A percentile compares a stretch with the other conserved stretches of the same genome.
These are phyloP conservation scores for Chlorella vulgaris DNA, from an alignment of 139 green algal genomes.

Conservation along the genomic window DNA sequence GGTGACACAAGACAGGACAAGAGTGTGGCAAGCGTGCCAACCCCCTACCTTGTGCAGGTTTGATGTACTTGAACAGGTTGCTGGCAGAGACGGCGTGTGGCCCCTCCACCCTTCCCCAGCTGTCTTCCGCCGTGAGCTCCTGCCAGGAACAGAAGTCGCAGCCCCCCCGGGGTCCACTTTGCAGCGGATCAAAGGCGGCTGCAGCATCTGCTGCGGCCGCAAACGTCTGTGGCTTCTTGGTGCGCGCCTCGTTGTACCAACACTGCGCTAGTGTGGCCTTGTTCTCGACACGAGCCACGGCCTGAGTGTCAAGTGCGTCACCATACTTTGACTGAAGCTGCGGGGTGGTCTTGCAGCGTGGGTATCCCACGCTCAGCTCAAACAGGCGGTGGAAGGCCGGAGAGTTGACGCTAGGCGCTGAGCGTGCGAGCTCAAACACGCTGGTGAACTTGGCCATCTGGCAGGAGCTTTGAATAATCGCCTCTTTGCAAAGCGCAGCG, in stretches of 20 bases:
- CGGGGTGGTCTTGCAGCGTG: conserved; percentile 24
- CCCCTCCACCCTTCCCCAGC: conserved; percentile 64
- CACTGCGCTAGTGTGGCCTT: conserved; percentile 32
- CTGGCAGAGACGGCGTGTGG: conserved; percentile 67
- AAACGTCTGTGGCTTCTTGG: conserved; percentile 59
- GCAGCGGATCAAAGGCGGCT: conserved; percentile 50
- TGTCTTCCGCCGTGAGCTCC: conserved; percentile 64
- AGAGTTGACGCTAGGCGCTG: neutral
- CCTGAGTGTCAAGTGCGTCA: conserved; percentile 70
- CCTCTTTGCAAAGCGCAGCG: too few species aligned
- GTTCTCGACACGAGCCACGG: conserved; percentile 71
- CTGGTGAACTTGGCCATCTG: neutral
- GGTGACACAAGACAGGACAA: neutral
- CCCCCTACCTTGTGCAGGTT: conserved; percentile 43
- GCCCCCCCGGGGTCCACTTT: conserved; percentile 7
- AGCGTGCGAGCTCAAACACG: conserved; percentile 24
- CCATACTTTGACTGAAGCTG: conserved; percentile 64
- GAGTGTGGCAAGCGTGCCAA: too few species aligned
- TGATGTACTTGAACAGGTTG: conserved; percentile 90
- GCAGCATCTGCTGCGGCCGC: neutral
- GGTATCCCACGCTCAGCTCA: conserved; percentile 15
- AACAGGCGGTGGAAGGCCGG: conserved; percentile 27
- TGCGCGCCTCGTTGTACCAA: conserved; percentile 70
- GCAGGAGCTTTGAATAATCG: too few species aligned
- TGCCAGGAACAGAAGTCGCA: conserved; percentile 85